These are phyloP conservation scores for Penicillium steckii DNA, from an alignment of 495 filamentous ascomycete species.

Conservation along the genomic window DNA sequence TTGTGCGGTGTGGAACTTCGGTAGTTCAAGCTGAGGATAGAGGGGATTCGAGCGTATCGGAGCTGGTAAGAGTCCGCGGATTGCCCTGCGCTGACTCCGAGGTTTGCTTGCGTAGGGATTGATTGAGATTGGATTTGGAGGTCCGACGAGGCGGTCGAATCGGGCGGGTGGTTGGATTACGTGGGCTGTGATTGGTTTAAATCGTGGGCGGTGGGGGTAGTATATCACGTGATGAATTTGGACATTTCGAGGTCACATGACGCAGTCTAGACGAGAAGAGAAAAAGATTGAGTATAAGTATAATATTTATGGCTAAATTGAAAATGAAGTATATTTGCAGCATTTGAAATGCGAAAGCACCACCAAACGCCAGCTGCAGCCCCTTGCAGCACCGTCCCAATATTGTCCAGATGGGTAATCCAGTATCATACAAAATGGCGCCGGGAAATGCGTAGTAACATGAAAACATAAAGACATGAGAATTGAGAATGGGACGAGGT, in stretches of 20 bases:
- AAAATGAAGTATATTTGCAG: neutral
- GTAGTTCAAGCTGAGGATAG: neutral
- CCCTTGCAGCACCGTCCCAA: constrained; percentile 1
- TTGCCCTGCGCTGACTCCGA: neutral
- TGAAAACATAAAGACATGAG: constrained; percentile 6
- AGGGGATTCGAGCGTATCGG: neutral
- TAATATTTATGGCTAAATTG: neutral
- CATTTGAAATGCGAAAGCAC: neutral
- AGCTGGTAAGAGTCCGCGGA: constrained; percentile 5
- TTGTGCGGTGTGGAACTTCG: constrained; percentile 32
- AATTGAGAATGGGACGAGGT: no score
- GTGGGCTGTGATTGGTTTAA: constrained; percentile 19
- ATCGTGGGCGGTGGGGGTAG: constrained; percentile 16
- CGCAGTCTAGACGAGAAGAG: neutral
- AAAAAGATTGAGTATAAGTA: neutral
- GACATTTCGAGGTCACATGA: neutral
- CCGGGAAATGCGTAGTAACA: neutral
- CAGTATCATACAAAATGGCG: constrained; percentile 6
- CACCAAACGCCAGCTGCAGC: neutral
- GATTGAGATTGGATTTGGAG: neutral
- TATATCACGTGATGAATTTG: neutral
- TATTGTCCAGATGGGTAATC: neutral
- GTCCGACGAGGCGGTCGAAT: constrained; percentile 20
- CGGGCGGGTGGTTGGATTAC: constrained; percentile 23
- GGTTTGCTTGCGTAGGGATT: neutral